These are phyloP conservation scores for Thraustochytrium striatum DNA, from an alignment of 352 stramenopile species.

Conservation along the genomic window DNA sequence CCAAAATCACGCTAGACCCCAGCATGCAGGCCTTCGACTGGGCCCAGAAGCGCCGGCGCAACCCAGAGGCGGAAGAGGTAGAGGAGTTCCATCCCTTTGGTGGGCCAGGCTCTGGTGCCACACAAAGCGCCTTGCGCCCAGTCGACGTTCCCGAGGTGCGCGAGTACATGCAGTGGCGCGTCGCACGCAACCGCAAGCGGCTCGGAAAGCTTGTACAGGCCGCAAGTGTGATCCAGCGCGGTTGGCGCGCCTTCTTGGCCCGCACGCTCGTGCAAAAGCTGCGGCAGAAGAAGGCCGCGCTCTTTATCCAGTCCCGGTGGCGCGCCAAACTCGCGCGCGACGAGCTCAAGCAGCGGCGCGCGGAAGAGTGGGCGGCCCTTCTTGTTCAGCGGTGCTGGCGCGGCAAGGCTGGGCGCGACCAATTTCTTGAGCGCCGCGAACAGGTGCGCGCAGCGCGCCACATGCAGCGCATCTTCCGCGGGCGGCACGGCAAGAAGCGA, in stretches of 20 bases:
- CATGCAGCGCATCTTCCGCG: slow-evolving; percentile 78
- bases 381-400: slow-evolving; percentile 84
- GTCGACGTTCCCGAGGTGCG: slow-evolving; percentile 66
- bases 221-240: slow-evolving; percentile 77
- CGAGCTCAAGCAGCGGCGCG: slow-evolving; percentile 59
- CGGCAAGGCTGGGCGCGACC: slow-evolving; percentile 75
- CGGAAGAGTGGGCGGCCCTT: slow-evolving; percentile 78
- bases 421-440: slow-evolving; percentile 66
- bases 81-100: neutral
- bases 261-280: slow-evolving; percentile 71
- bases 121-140: neutral
- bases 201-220: slow-evolving; percentile 61
- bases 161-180: slow-evolving; percentile 92
- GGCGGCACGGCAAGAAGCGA: slow-evolving; percentile 62
- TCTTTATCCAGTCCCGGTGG: slow-evolving; percentile 78
- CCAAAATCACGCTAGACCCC: slow-evolving; percentile 6
- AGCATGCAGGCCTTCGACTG: slow-evolving; percentile 44
- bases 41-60: slow-evolving; percentile 4
- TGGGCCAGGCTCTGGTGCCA: no score
- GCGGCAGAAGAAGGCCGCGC: slow-evolving; percentile 67
- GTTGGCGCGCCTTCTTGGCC: slow-evolving; percentile 77
- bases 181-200: slow-evolving; percentile 86
- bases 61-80: slow-evolving; percentile 18
- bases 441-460: slow-evolving; percentile 71
- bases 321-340: slow-evolving; percentile 69